Conservation (phyloP, 805 yeast genomes). For the Barnettozyma salicaria region DNA sequence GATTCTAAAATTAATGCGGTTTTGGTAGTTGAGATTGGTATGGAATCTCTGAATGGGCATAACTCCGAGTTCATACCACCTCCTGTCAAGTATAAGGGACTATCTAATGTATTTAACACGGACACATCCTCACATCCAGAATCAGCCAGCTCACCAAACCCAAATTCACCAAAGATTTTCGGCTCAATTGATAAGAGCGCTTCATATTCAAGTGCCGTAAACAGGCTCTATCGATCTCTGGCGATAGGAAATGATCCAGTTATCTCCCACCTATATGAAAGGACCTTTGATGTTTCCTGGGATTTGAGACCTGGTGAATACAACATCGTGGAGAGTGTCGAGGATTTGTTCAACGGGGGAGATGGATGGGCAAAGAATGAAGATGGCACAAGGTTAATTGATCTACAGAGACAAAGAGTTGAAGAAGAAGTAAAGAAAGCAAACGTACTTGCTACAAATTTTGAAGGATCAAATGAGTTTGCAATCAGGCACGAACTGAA, state of each 20-base stretch:
- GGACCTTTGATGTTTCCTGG: conserved; percentile 57
- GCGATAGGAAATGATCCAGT: conserved; percentile 39
- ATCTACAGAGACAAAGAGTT: conserved; percentile 23
- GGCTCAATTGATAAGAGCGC: conserved; percentile 3
- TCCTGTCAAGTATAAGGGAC: conserved; percentile 41
- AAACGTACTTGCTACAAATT: not conserved
- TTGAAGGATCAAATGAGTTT: conserved; percentile 7
- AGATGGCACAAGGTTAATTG: conserved; percentile 38
- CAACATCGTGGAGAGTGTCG: conserved; percentile 65
- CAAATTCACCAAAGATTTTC: conserved; percentile 2
- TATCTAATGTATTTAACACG: conserved; percentile 35
- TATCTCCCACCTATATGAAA: conserved; percentile 43
- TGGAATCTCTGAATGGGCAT: conserved; percentile 41
- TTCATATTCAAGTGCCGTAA: conserved; percentile 1
- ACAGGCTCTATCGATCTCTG: conserved; percentile 10
- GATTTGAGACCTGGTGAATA: conserved; percentile 49
- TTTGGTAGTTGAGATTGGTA: conserved; percentile 51
- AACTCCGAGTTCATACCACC: conserved; percentile 37
- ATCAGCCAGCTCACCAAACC: conserved; percentile 9
- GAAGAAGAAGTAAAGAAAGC: conserved; percentile 2
- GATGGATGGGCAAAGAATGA: conserved; percentile 57
- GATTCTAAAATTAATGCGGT: conserved; percentile 81
- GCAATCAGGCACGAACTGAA: conserved; percentile 26
- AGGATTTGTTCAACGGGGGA: conserved; percentile 69
- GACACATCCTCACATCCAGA: conserved; percentile 14